Base-by-base conservation (phyloP, 495 filamentous ascomycete genomes). In the Aspergillus ellipticus region DNA sequence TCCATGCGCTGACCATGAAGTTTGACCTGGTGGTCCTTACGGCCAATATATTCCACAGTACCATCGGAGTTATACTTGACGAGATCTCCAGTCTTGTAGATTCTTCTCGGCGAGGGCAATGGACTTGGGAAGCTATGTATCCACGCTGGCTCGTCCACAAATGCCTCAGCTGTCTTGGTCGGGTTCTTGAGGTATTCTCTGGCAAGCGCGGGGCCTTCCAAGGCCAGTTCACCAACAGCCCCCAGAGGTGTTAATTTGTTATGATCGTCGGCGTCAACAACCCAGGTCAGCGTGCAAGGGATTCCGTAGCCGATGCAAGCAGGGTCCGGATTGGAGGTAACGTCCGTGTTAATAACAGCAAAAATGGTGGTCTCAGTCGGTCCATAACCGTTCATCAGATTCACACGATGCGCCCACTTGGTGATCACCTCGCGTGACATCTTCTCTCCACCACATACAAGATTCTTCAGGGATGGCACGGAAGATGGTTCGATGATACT, bases 1-100 rank as follows among this genome's bases (percentile, higher is more conserved):
- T 89, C 86, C 64, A 89, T 82, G 13, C 86, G 75, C 55, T 87
- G 85, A 5, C 86, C 86, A n/a, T 81, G 77, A 0, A 89, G 64
- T 60, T 89, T 89, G 21, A 86, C 82, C 60, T 87, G 84, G 48
- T 82, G 76, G 51, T 89, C 86, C 51, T 83, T 83, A 5, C 86
- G 79, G 28, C 84, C 84, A 13, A 88, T 65, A 55, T 72, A 79
- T 28, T 68, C 62, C 20, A 85, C 66, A 0, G 73, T 74, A 2
- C 82, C 82, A 57, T 84, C 78, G 3, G 71, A 63, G 50, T 77
- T 77, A 63, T 83, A 85, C 33, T 72, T 73, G 16, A 73, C 79
- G 15, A 83, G 70, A 58, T 82, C 77, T 15, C 79, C 79, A 15
- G 80, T 78, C 56, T 73, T 69, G 65, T 81, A 81, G 21, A 74